These are phyloP conservation scores for Allium cepa DNA, from an alignment of 106 monocot species.

Conservation along the genomic window DNA sequence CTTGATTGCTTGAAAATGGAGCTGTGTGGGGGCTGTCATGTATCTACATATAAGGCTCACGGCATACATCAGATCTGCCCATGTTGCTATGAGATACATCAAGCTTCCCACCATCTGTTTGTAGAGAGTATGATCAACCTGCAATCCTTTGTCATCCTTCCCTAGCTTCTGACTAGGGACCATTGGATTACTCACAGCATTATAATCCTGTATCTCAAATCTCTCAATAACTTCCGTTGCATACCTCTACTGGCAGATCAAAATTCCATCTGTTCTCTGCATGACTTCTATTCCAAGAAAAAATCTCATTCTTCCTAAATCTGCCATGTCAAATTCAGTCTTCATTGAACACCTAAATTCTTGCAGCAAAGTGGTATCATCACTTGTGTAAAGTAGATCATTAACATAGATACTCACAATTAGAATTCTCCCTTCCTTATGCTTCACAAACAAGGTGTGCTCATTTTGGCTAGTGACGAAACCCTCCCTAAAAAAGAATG, in stretches of 20 bases:
- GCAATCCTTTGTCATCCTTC: neutral
- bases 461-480: too few relatives aligned
- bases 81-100: neutral
- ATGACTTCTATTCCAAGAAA: neutral
- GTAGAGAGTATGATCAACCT: neutral
- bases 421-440: too few relatives aligned
- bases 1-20: neutral
- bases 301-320: neutral
- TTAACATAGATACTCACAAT: too few relatives aligned
- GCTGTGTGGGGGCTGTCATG: neutral
- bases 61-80: neutral
- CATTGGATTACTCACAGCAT: neutral
- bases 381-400: neutral
- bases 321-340: neutral
- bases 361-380: neutral
- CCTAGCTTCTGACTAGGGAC: neutral
- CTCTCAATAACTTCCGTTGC: neutral
- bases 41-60: neutral
- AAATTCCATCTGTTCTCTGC: neutral
- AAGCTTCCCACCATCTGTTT: neutral
- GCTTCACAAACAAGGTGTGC: too few relatives aligned
- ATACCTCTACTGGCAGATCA: neutral
- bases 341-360: neutral
- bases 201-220: neutral
- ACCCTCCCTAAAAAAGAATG: too few relatives aligned